phyloP scores from a whole-genome alignment of 2,329 filamentous ascomycete genomes.

The Colletotrichum ledebouriae region DNA sequence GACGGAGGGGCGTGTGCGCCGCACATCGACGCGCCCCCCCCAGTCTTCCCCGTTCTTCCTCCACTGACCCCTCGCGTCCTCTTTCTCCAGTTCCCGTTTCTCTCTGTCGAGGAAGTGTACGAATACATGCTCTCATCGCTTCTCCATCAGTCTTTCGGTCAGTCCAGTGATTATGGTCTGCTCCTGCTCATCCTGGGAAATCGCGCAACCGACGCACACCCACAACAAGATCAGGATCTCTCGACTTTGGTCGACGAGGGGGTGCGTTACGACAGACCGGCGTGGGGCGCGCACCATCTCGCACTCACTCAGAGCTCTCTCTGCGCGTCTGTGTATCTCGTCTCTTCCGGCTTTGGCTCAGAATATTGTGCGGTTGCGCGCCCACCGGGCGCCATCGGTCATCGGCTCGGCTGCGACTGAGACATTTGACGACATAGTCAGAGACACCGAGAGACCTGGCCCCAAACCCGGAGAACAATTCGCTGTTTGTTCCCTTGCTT shows the following conservation, averaged over 20 bases:
- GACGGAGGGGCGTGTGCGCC: constrained; percentile 19
- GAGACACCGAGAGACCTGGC: constrained; percentile 11
- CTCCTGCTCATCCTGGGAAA: constrained; percentile 30
- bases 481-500: constrained; percentile 6
- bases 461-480: constrained; percentile 5
- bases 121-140: constrained; percentile 3
- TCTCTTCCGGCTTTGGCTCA: constrained; percentile 19
- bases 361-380: constrained; percentile 5
- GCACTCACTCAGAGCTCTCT: constrained; percentile 16
- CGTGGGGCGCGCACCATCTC: constrained; percentile 21
- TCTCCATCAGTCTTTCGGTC: constrained; percentile 26
- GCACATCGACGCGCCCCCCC: background rate
- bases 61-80: background rate
- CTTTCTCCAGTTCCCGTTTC: constrained; percentile 1
- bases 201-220: constrained; percentile 41
- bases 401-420: constrained; percentile 26
- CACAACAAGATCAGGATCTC: constrained; percentile 34
- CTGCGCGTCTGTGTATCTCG: constrained; percentile 8
- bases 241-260: constrained; percentile 19
- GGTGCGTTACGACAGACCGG: constrained; percentile 2
- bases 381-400: background rate
- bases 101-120: constrained; percentile 1
- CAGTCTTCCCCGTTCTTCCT: background rate
- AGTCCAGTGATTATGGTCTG: constrained; percentile 1
- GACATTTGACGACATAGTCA: constrained; percentile 20